Conservation (phyloP, 2,329 filamentous ascomycete genomes). For the Cercospora brassicicola region DNA sequence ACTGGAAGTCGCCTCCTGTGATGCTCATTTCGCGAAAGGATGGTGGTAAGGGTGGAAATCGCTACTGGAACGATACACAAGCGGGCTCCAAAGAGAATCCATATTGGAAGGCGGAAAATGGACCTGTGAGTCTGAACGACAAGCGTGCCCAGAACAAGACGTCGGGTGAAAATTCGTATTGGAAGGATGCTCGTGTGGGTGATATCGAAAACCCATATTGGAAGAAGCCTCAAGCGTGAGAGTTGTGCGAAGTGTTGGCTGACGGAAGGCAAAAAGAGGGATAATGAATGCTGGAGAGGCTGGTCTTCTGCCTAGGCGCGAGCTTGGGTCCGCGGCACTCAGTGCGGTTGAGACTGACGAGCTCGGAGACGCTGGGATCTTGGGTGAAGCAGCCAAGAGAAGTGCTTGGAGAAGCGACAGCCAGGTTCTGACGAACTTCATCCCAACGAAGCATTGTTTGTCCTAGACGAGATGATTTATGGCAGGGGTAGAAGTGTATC, state of each 20-base stretch:
- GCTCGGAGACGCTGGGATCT: too few species aligned
- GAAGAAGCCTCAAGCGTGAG: background rate
- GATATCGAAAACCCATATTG: background rate
- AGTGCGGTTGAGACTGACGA: too few species aligned
- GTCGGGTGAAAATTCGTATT: background rate
- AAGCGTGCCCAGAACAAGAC: background rate
- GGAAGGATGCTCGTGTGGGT: background rate
- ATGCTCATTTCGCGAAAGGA: background rate
- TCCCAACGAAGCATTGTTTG: too few species aligned
- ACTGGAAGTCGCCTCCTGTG: background rate
- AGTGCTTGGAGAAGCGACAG: too few species aligned
- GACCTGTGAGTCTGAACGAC: background rate
- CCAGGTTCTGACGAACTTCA: too few species aligned
- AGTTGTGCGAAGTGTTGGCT: too few species aligned
- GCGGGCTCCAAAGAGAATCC: background rate
- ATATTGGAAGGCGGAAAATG: background rate
- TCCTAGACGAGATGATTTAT: too few species aligned
- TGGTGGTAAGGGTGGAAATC: background rate
- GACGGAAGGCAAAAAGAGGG: too few species aligned
- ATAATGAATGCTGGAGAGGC: background rate
- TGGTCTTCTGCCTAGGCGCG: too few species aligned
- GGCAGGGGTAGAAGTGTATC: too few species aligned
- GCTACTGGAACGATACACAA: background rate
- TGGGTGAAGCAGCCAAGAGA: too few species aligned
- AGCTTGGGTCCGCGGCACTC: too few species aligned